Evolutionary conservation across 306 rosid genomes (phyloP).

Genomic region (Herpetospermum pedunculosum): DNA sequence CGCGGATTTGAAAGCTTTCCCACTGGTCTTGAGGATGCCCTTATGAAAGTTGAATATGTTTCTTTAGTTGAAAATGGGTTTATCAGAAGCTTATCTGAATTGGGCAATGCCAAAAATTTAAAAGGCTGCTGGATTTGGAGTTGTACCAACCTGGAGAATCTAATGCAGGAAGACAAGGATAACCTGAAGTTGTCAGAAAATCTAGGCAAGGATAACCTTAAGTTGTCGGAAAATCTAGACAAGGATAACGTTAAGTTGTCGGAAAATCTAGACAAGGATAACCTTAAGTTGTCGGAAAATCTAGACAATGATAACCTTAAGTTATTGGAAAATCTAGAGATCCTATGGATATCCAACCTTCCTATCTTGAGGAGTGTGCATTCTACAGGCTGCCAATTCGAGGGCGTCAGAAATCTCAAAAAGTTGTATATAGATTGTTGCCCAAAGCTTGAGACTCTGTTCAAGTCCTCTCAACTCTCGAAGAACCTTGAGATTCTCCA

Average conservation of each 20-base stretch:
- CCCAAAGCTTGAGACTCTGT: conserved; percentile 13
- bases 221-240: no score
- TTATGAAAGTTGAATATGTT: neutral
- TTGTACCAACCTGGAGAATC: conserved; percentile 6
- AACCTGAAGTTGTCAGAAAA: no score
- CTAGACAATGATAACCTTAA: no score
- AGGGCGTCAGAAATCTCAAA: conserved; percentile 14
- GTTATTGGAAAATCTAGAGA: neutral
- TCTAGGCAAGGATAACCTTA: no score
- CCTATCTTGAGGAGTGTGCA: conserved; percentile 11
- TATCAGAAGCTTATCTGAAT: conserved; percentile 6
- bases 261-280: no score
- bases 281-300: neutral
- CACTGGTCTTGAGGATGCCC: conserved; percentile 9
- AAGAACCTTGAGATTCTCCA: conserved; percentile 17
- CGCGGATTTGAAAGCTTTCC: neutral
- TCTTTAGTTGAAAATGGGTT: conserved; percentile 16
- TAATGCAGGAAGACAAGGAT: neutral
- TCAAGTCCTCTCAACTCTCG: conserved; percentile 6
- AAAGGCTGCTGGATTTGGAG: conserved; percentile 25
- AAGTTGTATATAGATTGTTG: conserved; percentile 23
- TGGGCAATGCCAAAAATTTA: conserved; percentile 1
- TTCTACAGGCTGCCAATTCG: neutral
- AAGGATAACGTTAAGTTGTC: no score
- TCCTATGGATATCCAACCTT: conserved; percentile 26